These are phyloP conservation scores for Verticillium zaregamsianum DNA, from an alignment of 2,329 filamentous ascomycete species.

Conservation along the genomic window DNA sequence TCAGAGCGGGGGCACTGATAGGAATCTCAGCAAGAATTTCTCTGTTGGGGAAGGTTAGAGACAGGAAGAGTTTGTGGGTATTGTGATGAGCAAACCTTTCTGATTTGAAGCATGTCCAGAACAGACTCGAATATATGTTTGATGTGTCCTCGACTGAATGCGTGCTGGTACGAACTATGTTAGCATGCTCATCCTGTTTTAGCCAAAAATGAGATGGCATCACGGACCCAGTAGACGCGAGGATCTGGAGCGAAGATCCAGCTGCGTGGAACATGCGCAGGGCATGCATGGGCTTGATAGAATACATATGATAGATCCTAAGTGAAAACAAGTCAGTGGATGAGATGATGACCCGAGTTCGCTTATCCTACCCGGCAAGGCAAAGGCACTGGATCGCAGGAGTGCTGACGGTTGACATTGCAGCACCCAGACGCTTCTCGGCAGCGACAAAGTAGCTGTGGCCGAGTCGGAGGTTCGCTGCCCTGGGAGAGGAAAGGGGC, in stretches of 20 bases:
- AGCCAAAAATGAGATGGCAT: too few species aligned
- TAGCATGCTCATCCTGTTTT: background rate
- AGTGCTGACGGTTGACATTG: background rate
- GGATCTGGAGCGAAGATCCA: background rate
- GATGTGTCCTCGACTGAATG: background rate
- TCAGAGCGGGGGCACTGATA: background rate
- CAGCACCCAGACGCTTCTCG: background rate
- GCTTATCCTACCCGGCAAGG: background rate
- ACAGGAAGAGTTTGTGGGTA: background rate
- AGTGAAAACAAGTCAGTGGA: background rate
- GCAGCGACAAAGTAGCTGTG: background rate
- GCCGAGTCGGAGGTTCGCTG: background rate
- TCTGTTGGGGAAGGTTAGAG: background rate
- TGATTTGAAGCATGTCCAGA: background rate
- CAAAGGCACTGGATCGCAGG: constrained; percentile 1
- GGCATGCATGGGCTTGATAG: background rate
- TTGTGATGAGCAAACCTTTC: background rate
- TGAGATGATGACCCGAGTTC: too few species aligned
- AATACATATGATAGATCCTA: constrained; percentile 1
- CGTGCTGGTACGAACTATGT: background rate
- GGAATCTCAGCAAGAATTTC: background rate
- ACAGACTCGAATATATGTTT: background rate
- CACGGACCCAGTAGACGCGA: background rate
- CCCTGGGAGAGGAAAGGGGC: background rate
- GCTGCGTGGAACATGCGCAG: background rate